Evolutionary conservation across 2,329 filamentous ascomycete species (phyloP), one percentile per base, ranked within the genome.

Genomic region (Colletotrichum lindemuthianum): DNA sequence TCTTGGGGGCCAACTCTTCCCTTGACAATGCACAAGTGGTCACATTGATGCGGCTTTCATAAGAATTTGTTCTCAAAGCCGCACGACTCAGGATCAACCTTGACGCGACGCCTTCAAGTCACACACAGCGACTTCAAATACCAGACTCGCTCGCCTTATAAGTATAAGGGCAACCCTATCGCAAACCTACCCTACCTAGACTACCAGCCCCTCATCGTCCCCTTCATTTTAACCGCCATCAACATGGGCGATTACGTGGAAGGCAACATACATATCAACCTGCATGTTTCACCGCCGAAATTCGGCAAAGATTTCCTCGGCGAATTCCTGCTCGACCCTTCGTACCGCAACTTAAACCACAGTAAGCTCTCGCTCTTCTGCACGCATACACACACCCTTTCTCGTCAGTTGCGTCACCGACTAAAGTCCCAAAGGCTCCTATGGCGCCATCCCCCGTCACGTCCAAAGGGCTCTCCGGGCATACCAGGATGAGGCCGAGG

Each of bases 271-370:
- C 24, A 24, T 24, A n/a, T 6, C n/a, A 39, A 41, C 8, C 13
- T 43, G 1, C 61, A 52, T 16, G 39, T 41, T 6, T 13, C 44
- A 2, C 43, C 51, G 11, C 1, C 8, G 15, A 47, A 63, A 15
- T 78, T 79, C 58, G 80, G 79, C 24, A 73, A 72, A 41, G 59
- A 65, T 1, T 68, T 91, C 70, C 81, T 83, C 61, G 84, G 88
- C 67, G 83, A 91, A 41, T 96, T 95, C 73, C 77, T 88, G n/a
- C 86, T 94, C 64, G 86, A 88, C 51, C 82, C 86, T 0, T 80
- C 81, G n/a, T 93, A 87, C 74, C 83, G 81, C 55, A 93, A 93
- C 72, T 79, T 96, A 57, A 96, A 96, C 75, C 90, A 96, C 73
- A 92, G 91, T 92, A 78, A 66, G 36, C 51, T 7, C 34, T 24